Percentiles rank a stretch among this genome's conserved stretches.
phyloP scores from a whole-genome alignment of 257 asterid genomes.

The Lithospermum erythrorhizon region DNA sequence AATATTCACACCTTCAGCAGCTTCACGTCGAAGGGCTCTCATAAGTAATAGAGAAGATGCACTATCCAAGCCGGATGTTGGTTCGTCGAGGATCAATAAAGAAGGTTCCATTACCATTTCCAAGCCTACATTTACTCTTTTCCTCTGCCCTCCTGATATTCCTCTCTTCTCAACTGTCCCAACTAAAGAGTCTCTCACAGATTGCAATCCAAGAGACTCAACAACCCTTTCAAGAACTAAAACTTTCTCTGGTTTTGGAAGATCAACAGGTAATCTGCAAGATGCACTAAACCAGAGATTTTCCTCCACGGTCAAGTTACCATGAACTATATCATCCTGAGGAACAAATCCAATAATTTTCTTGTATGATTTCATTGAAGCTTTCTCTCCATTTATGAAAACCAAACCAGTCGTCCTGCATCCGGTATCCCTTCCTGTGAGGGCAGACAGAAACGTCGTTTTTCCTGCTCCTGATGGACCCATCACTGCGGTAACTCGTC shows the following conservation, averaged over 20 bases:
- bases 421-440: slow-evolving; percentile 89
- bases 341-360: slow-evolving; percentile 90
- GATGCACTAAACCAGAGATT: slow-evolving; percentile 99
- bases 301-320: slow-evolving; percentile 96
- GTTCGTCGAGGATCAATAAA: slow-evolving; percentile 88
- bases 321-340: slow-evolving; percentile 97
- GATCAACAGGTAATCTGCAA: slow-evolving; percentile 80
- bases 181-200: slow-evolving; percentile 81
- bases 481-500: slow-evolving; percentile 95
- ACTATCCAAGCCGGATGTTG: slow-evolving; percentile 98
- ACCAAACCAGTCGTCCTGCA: slow-evolving; percentile 65
- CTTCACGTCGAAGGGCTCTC: slow-evolving; percentile 97
- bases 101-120: slow-evolving; percentile 99
- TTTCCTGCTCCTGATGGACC: slow-evolving; percentile 99
- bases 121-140: slow-evolving; percentile 91
- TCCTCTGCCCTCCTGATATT: slow-evolving; percentile 96
- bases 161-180: slow-evolving; percentile 98
- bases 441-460: slow-evolving; percentile 90
- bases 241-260: slow-evolving; percentile 70
- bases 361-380: slow-evolving; percentile 74
- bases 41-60: slow-evolving; percentile 84
- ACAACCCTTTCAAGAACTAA: slow-evolving; percentile 90
- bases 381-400: slow-evolving; percentile 71
- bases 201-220: slow-evolving; percentile 84
- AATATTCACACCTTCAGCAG: slow-evolving; percentile 94